Evolutionary conservation across 257 asterid genomes (phyloP).

Genomic region (Coffea canephora): DNA sequence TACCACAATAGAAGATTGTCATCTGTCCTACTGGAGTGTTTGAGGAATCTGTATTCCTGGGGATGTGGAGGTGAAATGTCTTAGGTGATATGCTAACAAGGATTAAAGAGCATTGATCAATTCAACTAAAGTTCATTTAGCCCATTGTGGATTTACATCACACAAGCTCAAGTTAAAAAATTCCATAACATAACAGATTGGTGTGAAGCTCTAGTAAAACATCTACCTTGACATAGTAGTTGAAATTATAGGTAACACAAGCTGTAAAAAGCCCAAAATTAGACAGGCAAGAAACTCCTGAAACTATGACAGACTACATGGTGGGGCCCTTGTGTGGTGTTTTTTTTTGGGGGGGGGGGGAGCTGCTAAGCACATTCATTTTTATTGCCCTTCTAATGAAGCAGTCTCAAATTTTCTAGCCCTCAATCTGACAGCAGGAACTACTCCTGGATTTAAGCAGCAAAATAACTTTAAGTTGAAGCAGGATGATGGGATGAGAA

Average conservation of each 20-base stretch:
- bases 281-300: background rate
- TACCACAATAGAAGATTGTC: constrained; percentile 90
- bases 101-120: constrained; percentile 12
- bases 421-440: background rate
- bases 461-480: background rate
- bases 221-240: background rate
- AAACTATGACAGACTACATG: background rate
- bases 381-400: background rate
- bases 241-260: background rate
- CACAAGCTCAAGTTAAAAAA: background rate
- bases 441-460: background rate
- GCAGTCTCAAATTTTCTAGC: background rate
- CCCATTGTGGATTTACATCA: background rate
- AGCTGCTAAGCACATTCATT: background rate
- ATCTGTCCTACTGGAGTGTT: constrained; percentile 64
- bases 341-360: too few species aligned
- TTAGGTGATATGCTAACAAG: constrained; percentile 5
- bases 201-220: background rate
- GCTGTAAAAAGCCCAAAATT: background rate
- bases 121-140: background rate
- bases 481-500: background rate
- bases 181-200: background rate
- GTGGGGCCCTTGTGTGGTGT: too few species aligned
- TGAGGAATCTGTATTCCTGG: constrained; percentile 49
- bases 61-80: background rate